Conservation (phyloP, 768 basidiomycete genomes). For the Tremella fuciformis region DNA sequence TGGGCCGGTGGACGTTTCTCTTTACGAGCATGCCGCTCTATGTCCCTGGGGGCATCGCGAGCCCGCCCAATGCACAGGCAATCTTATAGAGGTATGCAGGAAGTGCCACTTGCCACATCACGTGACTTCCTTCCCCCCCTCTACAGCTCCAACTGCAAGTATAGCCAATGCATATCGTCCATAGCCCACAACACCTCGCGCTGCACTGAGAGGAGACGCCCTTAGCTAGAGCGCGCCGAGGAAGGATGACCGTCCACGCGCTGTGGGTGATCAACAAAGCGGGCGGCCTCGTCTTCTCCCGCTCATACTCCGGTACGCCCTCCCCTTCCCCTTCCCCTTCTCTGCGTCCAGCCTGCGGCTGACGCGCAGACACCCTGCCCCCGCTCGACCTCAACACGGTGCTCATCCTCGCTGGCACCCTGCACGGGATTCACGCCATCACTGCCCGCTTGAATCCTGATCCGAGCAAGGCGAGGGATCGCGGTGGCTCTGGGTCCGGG, state of each 20-base stretch:
- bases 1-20: conserved; percentile 12
- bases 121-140: no score
- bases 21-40: conserved; percentile 12
- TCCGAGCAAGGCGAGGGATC: conserved; percentile 11
- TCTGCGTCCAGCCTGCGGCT: not conserved
- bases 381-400: conserved; percentile 65
- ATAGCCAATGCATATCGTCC: no score
- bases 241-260: conserved; percentile 47
- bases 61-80: conserved; percentile 15
- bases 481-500: conserved; percentile 38
- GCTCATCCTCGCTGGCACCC: conserved; percentile 89
- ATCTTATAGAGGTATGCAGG: conserved; percentile 7
- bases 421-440: conserved; percentile 98
- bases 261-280: conserved; percentile 88
- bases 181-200: no score
- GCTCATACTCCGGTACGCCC: conserved; percentile 78
- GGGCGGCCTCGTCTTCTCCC: conserved; percentile 90
- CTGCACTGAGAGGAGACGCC: no score
- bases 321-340: conserved; percentile 2
- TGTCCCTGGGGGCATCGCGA: conserved; percentile 14
- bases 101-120: no score
- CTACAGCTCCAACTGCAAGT: no score
- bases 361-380: conserved; percentile 74
- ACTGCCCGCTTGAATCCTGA: conserved; percentile 84
- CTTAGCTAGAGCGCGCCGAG: no score